Percentiles rank a stretch among this genome's conserved stretches.
Conservation (phyloP, 305 asterid genomes). For the Plantago lanceolata region DNA sequence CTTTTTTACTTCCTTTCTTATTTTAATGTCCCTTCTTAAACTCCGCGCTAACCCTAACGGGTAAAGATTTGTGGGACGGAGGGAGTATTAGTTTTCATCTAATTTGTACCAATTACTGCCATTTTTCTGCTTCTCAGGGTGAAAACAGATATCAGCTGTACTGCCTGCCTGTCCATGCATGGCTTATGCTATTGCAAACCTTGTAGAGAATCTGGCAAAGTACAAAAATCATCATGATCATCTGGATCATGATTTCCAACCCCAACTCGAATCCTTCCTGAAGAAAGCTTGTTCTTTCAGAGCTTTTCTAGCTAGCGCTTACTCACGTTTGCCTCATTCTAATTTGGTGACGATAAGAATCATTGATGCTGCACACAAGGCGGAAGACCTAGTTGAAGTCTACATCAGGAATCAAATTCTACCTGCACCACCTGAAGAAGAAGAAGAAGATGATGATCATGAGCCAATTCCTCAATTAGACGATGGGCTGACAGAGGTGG, state of each 20-base stretch:
- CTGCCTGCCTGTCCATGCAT: too few relatives aligned
- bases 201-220: background rate
- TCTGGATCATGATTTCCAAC: background rate
- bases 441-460: too few relatives aligned
- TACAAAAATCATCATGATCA: background rate
- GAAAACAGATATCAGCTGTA: background rate
- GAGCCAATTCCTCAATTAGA: background rate
- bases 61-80: too few relatives aligned
- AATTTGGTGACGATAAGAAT: background rate
- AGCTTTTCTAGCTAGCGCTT: background rate
- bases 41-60: too few relatives aligned
- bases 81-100: too few relatives aligned
- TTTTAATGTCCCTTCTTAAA: too few relatives aligned
- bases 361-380: background rate
- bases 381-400: background rate
- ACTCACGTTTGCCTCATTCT: background rate
- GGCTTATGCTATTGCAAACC: slow-evolving; percentile 8
- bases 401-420: background rate
- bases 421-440: too few relatives aligned
- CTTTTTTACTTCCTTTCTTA: too few relatives aligned
- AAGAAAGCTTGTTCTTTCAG: background rate
- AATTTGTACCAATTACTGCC: too few relatives aligned
- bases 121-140: too few relatives aligned
- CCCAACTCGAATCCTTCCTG: background rate
- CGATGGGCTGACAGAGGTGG: background rate